Base-by-base conservation (phyloP, 441 rosid species). In the Adansonia grandidieri region DNA sequence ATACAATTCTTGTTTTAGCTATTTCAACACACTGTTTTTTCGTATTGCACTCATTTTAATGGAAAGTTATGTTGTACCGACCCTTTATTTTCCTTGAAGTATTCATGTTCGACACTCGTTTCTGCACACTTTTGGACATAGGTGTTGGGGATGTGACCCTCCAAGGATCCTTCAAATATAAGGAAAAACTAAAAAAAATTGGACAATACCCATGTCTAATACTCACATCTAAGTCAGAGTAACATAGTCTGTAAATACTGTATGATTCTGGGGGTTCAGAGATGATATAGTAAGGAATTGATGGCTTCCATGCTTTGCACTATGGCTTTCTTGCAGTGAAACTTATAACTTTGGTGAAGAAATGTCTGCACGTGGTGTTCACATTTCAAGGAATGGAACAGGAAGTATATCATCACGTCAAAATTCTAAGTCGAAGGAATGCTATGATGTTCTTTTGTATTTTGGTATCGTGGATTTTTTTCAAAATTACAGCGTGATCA, bases 391-490 rank as follows among this genome's bases (percentile, higher is more conserved):
- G 73, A 62, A 13, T 10, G 78, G 64, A 64, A 22, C 9, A 22
- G 73, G 60, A 66, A 37, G 22, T 28, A 51, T 17, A 3, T 45
- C 32, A 1, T 17, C 51, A 1, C 24, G 13, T 64, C 58, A 68
- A 17, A 53, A 47, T 20, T 17, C 40, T 9, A 62, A 5, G 44
- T 62, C 77, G 7, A 24, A 75, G 51, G 84, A 84, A 75, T 67
- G 83, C 84, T 77, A 79, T 66, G 76, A 87, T 9, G 90, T 88
- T 0, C 48, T 77, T 37, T 64, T 91, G 72, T 85, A 85, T 60
- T 81, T 87, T 28, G 83, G 82, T 44, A 81, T 89, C n/a, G 85
- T 84, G 4, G 93, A 92, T 71, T 79, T 83, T 63, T 87, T 82
- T 74, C 87, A 87, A 72, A 80, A 82, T 60, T 88, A 89, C 70